These are phyloP conservation scores for Pseudopediastrum boryanum DNA, from an alignment of 139 green algal genomes.

Conservation along the genomic window DNA sequence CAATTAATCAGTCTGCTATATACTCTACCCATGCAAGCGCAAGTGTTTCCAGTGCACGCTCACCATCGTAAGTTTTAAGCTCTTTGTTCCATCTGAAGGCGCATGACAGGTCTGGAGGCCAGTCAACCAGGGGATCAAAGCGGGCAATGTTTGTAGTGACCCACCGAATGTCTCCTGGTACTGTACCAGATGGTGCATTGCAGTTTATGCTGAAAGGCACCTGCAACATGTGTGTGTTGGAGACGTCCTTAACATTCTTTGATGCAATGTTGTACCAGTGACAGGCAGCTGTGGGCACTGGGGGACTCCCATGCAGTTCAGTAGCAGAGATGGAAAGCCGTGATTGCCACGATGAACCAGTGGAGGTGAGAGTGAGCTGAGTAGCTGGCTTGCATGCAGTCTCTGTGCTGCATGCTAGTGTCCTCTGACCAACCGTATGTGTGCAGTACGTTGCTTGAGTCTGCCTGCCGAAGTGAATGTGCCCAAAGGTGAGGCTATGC, in stretches of 20 bases:
- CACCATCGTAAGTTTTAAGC: slow-evolving; percentile 56
- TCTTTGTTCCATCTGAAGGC: slow-evolving; percentile 38
- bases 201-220: slow-evolving; percentile 35
- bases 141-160: slow-evolving; percentile 64
- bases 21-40: background rate
- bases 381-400: background rate
- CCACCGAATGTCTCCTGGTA: slow-evolving; percentile 53
- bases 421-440: background rate
- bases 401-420: background rate
- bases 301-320: background rate
- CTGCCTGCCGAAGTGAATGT: background rate
- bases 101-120: slow-evolving; percentile 59
- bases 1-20: background rate
- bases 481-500: background rate
- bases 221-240: background rate
- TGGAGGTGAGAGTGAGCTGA: background rate
- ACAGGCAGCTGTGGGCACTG: background rate
- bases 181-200: too few species aligned
- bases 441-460: too few species aligned
- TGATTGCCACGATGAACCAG: background rate
- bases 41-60: background rate
- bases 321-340: background rate
- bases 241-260: background rate
- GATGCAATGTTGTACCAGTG: background rate
- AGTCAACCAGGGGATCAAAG: slow-evolving; percentile 51